Evolutionary conservation across 805 yeast genomes (phyloP), one percentile per base, ranked within the genome.

Genomic region (Tanozyma kutaoensis): DNA sequence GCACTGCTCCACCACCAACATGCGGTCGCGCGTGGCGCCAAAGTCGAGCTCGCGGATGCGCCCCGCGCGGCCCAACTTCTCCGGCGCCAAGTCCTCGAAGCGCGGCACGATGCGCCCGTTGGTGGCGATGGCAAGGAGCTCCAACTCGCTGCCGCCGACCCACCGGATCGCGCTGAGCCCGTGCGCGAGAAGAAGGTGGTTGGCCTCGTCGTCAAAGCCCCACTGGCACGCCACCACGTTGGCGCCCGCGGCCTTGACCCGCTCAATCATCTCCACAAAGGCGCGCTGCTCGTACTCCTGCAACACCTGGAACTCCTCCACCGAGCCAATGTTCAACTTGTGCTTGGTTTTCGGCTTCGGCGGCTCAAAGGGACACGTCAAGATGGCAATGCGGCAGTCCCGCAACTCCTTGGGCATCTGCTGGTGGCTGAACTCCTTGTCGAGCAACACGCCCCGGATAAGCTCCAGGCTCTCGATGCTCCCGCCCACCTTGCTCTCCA

Each of bases 311-410:
- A 86, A 91, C 57, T 91, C 98, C 45, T 86, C 96, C 13, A 85
- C 95, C n/a, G 79, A 58, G 11, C 88, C 71, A 37, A 88, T 88
- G 50, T 88, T 95, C 43, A 88, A 66, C 66, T 88, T 88, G 61
- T 88, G 98, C 59, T 91, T 91, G 14, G 99, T 91, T 62, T 91
- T 91, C 40, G 99, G 99, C 60, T 91, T 91, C 44, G 99, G 99
- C 22, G 99, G 99, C 63, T 91, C 99, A 49, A 91, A 91, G 42
- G 99, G 97, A 62, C 97, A 88, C 2, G 99, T 91, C 48, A 91
- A 66, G 39, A 91, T 88, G 26, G 97, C 97, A 34, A 91, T 67
- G 50, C 81, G 84, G 37, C 84, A 93, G 52, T 85, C 78, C 27
- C 53, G 48, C 24, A 88, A 67, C 28, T 53, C 51, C 47, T 82